Conservation (phyloP, 805 yeast genomes). For the Ascoidea rubescens region DNA sequence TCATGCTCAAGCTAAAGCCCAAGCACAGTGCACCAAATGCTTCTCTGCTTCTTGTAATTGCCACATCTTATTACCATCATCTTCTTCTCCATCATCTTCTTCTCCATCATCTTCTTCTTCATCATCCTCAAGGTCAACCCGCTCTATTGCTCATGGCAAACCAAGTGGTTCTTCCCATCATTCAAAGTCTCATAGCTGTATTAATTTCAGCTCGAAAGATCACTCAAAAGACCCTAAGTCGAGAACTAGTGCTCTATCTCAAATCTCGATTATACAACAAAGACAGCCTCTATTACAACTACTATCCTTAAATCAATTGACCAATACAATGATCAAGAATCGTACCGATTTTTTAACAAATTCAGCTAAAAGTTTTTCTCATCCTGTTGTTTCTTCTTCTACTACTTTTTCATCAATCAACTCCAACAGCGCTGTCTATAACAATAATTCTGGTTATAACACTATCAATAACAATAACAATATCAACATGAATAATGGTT, state of each 20-base stretch:
- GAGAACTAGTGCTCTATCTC: not conserved
- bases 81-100: too few species aligned
- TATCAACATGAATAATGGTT: not conserved
- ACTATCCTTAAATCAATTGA: conserved; percentile 1
- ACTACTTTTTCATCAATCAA: not conserved
- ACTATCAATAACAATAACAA: not conserved
- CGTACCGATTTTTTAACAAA: conserved; percentile 1
- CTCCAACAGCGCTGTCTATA: not conserved
- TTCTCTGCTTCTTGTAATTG: conserved; percentile 56
- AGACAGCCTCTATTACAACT: conserved; percentile 3
- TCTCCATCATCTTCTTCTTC: too few species aligned
- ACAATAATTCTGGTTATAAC: not conserved
- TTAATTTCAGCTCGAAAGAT: too few species aligned
- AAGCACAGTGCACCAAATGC: too few species aligned
- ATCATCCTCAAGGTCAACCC: too few species aligned
- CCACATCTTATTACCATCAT: conserved; percentile 61
- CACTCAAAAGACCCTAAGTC: not conserved
- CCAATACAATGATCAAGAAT: conserved; percentile 1
- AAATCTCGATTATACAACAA: not conserved
- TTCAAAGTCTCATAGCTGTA: not conserved
- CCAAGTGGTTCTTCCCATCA: too few species aligned
- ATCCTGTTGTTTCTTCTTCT: not conserved
- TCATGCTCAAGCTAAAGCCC: too few species aligned
- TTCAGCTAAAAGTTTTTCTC: not conserved
- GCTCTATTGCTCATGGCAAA: too few species aligned